Conservation (phyloP, 2,329 filamentous ascomycete genomes). For the Ophiostoma montium region DNA sequence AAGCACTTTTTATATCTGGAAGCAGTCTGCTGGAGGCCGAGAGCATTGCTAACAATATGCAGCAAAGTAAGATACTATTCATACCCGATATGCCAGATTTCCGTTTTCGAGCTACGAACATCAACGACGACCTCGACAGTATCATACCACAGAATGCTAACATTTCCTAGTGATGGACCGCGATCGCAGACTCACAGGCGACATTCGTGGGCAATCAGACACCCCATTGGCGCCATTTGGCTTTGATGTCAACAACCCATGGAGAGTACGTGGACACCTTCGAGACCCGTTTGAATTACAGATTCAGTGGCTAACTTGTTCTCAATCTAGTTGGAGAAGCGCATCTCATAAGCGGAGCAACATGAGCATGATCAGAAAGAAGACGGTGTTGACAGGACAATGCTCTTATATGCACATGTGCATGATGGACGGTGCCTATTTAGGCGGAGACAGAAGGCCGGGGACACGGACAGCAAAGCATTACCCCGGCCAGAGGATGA, state of each 20-base stretch:
- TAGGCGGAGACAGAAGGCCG: background rate
- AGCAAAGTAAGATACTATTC: constrained; percentile 36
- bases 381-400: background rate
- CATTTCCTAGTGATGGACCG: constrained; percentile 45
- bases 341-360: constrained; percentile 27
- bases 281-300: background rate
- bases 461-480: background rate
- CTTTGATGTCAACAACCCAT: constrained; percentile 49
- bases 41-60: constrained; percentile 18
- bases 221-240: constrained; percentile 39
- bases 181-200: constrained; percentile 46
- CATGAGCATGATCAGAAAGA: background rate
- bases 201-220: constrained; percentile 43
- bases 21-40: background rate
- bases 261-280: constrained; percentile 36
- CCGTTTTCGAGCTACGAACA: background rate
- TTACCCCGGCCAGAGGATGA: background rate
- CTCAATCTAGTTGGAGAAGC: constrained; percentile 32
- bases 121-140: background rate
- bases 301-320: constrained; percentile 11
- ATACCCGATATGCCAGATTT: background rate
- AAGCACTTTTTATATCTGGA: constrained; percentile 14
- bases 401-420: background rate
- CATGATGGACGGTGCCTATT: background rate
- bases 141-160: background rate